These are phyloP conservation scores for Coemansia sp. DNA, from an alignment of 192 early-diverging fungal species.

Conservation along the genomic window DNA sequence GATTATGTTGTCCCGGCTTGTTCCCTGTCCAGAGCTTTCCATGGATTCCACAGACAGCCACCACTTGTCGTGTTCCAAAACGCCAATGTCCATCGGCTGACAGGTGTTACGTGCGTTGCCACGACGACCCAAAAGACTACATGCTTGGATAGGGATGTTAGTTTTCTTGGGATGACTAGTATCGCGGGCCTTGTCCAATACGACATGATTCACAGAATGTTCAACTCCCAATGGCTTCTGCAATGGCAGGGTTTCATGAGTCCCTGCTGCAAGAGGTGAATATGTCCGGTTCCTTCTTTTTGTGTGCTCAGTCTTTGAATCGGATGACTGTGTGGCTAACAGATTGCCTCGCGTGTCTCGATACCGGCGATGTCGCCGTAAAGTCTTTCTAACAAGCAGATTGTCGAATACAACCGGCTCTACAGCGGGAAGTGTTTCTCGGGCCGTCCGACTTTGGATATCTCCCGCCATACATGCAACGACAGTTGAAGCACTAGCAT, in stretches of 20 bases:
- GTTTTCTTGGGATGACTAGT: too few relatives aligned
- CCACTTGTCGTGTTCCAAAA: constrained; percentile 18
- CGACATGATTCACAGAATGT: neutral
- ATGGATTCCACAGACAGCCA: constrained; percentile 24
- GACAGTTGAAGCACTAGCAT: neutral
- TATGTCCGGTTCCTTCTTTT: neutral
- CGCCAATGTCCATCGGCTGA: neutral
- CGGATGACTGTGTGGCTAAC: neutral
- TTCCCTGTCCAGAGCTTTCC: neutral
- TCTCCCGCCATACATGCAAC: neutral
- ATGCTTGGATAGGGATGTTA: neutral
- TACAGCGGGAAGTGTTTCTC: neutral
- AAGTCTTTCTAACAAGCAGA: constrained; percentile 30
- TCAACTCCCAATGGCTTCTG: neutral
- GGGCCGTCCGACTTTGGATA: neutral
- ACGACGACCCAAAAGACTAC: neutral
- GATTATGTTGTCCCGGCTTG: neutral
- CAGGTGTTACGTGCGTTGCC: neutral
- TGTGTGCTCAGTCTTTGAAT: neutral
- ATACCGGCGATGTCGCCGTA: constrained; percentile 31
- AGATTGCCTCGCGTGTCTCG: constrained; percentile 11
- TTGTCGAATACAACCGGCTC: constrained; percentile 17
- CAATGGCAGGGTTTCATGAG: neutral
- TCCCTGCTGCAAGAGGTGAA: neutral
- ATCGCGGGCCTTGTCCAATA: neutral